A percentile compares a stretch with the other conserved stretches of the same genome.
phyloP scores from a whole-genome alignment of 371 early-diverging fungal species.

The Phascolomyces articulosus region DNA sequence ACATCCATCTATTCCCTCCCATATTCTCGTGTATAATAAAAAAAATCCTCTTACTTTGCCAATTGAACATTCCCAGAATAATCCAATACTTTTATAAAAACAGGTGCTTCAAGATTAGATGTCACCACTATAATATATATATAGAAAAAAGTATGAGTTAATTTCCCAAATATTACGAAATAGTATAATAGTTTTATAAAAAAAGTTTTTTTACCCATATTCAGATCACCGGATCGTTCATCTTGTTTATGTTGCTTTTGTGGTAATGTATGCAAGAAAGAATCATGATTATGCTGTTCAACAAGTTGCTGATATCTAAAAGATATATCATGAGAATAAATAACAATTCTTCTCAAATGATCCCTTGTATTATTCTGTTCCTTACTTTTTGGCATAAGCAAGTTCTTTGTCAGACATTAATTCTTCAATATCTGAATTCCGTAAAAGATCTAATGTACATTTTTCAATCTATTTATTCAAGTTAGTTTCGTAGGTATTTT shows the following conservation, averaged over 20 bases:
- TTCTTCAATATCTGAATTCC: constrained; percentile 26
- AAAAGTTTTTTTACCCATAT: constrained; percentile 32
- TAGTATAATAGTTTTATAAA: neutral
- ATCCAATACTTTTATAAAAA: constrained; percentile 67
- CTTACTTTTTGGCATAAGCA: constrained; percentile 55
- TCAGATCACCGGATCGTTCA: constrained; percentile 33
- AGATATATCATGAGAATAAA: too few species aligned
- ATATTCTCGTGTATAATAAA: too few species aligned
- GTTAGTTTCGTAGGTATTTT: neutral
- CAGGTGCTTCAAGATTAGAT: constrained; percentile 74
- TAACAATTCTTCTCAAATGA: neutral
- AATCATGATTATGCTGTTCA: constrained; percentile 50
- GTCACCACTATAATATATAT: constrained; percentile 49
- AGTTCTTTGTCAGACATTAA: constrained; percentile 53
- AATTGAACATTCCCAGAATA: constrained; percentile 65
- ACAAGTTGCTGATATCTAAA: constrained; percentile 44
- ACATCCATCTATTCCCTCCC: neutral
- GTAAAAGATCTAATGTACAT: constrained; percentile 44
- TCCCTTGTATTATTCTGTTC: neutral
- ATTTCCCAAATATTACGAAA: neutral
- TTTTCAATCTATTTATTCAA: constrained; percentile 49
- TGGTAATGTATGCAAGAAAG: constrained; percentile 58
- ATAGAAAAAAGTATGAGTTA: neutral
- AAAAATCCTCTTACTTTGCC: constrained; percentile 4
- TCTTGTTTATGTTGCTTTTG: constrained; percentile 61